Evolutionary conservation across 192 early-diverging fungal genomes (phyloP).

Genomic region (Coemansia sp.): DNA sequence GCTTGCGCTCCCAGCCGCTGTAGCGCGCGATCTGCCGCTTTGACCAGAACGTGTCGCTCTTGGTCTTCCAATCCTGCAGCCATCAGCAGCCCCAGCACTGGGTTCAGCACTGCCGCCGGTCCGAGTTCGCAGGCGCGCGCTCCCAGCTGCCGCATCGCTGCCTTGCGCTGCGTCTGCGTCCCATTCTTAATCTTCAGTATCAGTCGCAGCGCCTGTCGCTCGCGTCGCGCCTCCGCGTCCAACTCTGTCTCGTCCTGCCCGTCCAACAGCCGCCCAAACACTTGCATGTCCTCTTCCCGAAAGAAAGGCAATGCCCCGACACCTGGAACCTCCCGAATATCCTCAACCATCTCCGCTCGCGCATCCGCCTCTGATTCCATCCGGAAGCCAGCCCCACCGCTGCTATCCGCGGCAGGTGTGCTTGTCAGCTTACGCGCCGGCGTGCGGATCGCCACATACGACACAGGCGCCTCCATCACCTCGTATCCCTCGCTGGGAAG

Average conservation of each 20-base stretch:
- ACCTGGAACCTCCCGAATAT: constrained; percentile 86
- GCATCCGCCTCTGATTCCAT: not conserved
- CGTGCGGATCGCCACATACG: constrained; percentile 92
- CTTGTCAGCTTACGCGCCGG: constrained; percentile 93
- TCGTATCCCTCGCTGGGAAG: constrained; percentile 89
- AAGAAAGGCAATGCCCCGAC: constrained; percentile 86
- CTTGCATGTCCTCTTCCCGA: constrained; percentile 96
- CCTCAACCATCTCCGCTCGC: constrained; percentile 18
- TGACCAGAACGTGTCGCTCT: constrained; percentile 96
- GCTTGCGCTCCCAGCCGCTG: constrained; percentile 96
- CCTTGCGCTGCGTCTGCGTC: constrained; percentile 89
- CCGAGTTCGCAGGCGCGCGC: constrained; percentile 96
- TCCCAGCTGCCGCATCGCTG: constrained; percentile 89
- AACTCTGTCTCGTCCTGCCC: constrained; percentile 80
- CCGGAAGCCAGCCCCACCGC: not conserved
- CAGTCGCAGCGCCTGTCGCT: constrained; percentile 94
- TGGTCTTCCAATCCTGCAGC: constrained; percentile 96
- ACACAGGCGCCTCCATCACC: constrained; percentile 83
- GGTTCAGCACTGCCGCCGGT: constrained; percentile 91
- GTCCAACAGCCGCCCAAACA: constrained; percentile 89
- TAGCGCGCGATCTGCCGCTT: constrained; percentile 95
- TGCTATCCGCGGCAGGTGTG: constrained; percentile 76
- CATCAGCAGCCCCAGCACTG: constrained; percentile 95
- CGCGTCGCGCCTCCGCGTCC: constrained; percentile 84
- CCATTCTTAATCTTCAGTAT: constrained; percentile 99